These are phyloP conservation scores for Podospora sp. DNA, from an alignment of 495 filamentous ascomycete genomes.

Conservation along the genomic window DNA sequence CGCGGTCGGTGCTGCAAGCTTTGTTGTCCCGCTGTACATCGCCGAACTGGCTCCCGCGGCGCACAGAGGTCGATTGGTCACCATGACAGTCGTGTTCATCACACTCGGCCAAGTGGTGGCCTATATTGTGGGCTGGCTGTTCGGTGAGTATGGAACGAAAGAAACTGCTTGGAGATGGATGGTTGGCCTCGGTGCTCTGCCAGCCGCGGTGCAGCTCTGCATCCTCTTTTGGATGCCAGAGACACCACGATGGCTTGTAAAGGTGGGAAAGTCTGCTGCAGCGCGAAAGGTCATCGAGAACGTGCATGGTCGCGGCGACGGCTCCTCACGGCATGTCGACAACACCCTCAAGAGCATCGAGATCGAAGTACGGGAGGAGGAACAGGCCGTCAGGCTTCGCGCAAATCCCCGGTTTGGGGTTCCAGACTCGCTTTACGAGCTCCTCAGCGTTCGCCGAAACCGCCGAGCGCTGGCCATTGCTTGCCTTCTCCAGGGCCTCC, in stretches of 20 bases:
- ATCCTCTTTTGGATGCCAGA: conserved; percentile 75
- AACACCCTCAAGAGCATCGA: conserved; percentile 65
- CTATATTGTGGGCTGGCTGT: conserved; percentile 74
- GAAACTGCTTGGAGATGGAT: conserved; percentile 81
- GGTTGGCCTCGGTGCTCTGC: conserved; percentile 81
- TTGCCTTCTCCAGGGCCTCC: conserved; percentile 81
- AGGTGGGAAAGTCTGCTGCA: conserved; percentile 58
- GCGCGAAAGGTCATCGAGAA: conserved; percentile 65
- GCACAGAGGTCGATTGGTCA: conserved; percentile 75
- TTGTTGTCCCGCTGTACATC: conserved; percentile 84
- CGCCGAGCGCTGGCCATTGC: conserved; percentile 80
- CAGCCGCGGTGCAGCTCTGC: conserved; percentile 69
- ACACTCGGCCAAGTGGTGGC: conserved; percentile 85
- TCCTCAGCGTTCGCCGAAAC: conserved; percentile 65
- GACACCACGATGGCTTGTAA: conserved; percentile 83
- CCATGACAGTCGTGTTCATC: conserved; percentile 76
- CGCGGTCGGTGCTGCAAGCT: conserved; percentile 80
- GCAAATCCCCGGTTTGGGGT: conserved; percentile 29
- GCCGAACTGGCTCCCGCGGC: conserved; percentile 79
- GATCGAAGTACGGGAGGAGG: conserved; percentile 68
- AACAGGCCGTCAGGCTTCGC: conserved; percentile 47
- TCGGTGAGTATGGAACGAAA: conserved; percentile 52
- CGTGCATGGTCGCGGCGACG: conserved; percentile 60
- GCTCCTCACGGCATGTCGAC: conserved; percentile 52
- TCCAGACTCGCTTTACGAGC: conserved; percentile 54